Evolutionary conservation across 169 alveolate species (phyloP).

Genomic region (Cyclospora cayetanensis): DNA sequence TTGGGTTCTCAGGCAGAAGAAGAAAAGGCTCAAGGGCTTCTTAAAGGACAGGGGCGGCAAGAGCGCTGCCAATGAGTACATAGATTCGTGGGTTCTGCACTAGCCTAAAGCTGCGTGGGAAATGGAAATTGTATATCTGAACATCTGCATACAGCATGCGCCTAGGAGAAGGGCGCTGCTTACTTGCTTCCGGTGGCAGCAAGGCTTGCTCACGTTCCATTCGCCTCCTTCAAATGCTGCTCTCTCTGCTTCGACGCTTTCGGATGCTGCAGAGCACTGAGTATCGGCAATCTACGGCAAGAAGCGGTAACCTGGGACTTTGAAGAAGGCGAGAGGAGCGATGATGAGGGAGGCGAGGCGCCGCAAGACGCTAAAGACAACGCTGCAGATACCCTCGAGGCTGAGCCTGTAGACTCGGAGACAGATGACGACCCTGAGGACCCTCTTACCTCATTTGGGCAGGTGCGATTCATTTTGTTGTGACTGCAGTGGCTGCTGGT

Average conservation of each 20-base stretch:
- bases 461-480: neutral
- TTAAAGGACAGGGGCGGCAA: neutral
- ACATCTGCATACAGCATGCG: too few relatives aligned
- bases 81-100: slow-evolving; percentile 32
- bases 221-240: neutral
- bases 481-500: neutral
- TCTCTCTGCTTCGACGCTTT: neutral
- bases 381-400: slow-evolving; percentile 33
- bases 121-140: too few relatives aligned
- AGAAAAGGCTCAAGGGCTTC: slow-evolving; percentile 21
- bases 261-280: slow-evolving; percentile 57
- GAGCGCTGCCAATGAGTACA: slow-evolving; percentile 22
- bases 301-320: slow-evolving; percentile 67
- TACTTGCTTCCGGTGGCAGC: neutral
- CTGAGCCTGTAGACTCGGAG: slow-evolving; percentile 24
- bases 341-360: slow-evolving; percentile 70
- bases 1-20: slow-evolving; percentile 15
- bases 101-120: neutral
- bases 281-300: slow-evolving; percentile 57
- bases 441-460: slow-evolving; percentile 9
- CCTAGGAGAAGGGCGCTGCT: too few relatives aligned
- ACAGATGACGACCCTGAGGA: slow-evolving; percentile 3
- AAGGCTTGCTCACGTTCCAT: neutral
- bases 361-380: slow-evolving; percentile 39
- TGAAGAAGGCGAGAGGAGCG: slow-evolving; percentile 70